A percentile compares a stretch with the other conserved stretches of the same genome.
These are phyloP conservation scores for Candida adriatica DNA, from an alignment of 805 yeast genomes.

Conservation along the genomic window DNA sequence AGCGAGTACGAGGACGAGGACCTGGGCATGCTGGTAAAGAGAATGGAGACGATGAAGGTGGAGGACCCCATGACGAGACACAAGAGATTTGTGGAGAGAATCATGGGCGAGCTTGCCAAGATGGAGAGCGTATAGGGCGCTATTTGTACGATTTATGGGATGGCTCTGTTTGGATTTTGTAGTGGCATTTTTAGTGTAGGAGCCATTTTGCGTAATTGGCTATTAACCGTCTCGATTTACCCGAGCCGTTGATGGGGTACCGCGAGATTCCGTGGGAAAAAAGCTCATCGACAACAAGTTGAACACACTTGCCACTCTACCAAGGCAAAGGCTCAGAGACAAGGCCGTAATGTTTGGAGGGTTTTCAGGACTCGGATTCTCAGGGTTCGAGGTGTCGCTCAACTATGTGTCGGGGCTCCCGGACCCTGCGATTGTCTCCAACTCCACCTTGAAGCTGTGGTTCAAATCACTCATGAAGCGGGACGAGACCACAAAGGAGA, in stretches of 20 bases:
- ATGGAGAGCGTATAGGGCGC: no score
- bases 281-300: no score
- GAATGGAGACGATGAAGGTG: conserved; percentile 7
- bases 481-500: conserved; percentile 81
- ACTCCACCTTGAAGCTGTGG: conserved; percentile 49
- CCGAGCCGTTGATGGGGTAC: no score
- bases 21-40: conserved; percentile 6
- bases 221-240: no score
- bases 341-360: no score
- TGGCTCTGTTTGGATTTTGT: no score
- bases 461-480: conserved; percentile 73
- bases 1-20: conserved; percentile 16
- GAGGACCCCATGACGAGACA: conserved; percentile 14
- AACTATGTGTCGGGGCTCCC: conserved; percentile 77
- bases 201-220: no score
- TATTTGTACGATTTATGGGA: no score
- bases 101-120: conserved; percentile 13
- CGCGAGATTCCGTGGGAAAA: no score
- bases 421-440: conserved; percentile 46
- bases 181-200: no score
- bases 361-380: conserved; percentile 35
- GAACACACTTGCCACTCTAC: no score
- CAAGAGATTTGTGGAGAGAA: conserved; percentile 11
- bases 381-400: conserved; percentile 51
- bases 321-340: no score